Percentiles rank a stretch among this genome's conserved stretches.
These are phyloP conservation scores for Ogataea ganodermae DNA, from an alignment of 805 yeast species.

Conservation along the genomic window DNA sequence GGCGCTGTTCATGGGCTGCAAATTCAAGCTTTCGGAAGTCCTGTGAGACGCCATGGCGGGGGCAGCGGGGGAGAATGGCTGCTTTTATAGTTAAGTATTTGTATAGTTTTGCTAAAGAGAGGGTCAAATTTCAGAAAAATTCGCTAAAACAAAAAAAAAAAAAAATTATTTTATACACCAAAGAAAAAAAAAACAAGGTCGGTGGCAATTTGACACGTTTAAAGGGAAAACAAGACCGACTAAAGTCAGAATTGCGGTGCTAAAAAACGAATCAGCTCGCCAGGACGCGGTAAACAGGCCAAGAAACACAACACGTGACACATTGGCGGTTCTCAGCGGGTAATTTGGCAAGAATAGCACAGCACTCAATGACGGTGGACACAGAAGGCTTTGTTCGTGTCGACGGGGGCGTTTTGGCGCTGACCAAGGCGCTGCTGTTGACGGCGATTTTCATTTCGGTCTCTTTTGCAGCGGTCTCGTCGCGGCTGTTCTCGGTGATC, in stretches of 20 bases:
- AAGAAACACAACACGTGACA: background rate
- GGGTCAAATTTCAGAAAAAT: slow-evolving; percentile 2
- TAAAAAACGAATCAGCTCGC: background rate
- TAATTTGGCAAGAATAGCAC: background rate
- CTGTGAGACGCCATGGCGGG: slow-evolving; percentile 26
- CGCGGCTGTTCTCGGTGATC: slow-evolving; percentile 93
- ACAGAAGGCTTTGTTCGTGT: slow-evolving; percentile 31
- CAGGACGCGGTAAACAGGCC: background rate
- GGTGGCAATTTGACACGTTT: slow-evolving; percentile 5
- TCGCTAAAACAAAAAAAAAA: background rate
- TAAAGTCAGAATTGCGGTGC: background rate
- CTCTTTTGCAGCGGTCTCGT: slow-evolving; percentile 89
- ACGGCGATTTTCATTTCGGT: slow-evolving; percentile 70
- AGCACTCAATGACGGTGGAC: slow-evolving; percentile 22
- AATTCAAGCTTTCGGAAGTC: slow-evolving; percentile 27
- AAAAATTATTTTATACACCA: background rate
- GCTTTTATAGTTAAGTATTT: background rate
- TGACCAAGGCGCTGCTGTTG: slow-evolving; percentile 49
- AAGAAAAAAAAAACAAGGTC: background rate
- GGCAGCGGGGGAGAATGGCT: background rate
- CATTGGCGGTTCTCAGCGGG: background rate
- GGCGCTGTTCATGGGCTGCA: slow-evolving; percentile 37
- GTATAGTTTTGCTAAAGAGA: background rate
- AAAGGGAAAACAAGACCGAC: background rate
- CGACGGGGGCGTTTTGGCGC: slow-evolving; percentile 22